A percentile compares a stretch with the other conserved stretches of the same genome.
phyloP scores from a whole-genome alignment of 2,329 filamentous ascomycete species.

The Chaetoscypha palmicola region DNA sequence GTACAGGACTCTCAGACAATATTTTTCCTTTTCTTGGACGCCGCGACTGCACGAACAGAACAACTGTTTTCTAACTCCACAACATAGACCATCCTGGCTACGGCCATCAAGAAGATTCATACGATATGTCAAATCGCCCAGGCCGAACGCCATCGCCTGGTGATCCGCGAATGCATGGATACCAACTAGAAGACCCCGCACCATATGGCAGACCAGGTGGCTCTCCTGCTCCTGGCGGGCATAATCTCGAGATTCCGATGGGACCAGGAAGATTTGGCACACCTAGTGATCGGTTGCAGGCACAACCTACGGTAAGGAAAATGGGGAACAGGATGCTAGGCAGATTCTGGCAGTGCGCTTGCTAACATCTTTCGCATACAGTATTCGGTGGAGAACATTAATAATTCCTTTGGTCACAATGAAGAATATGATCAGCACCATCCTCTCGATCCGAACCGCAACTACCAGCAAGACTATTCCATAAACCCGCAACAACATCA shows the following conservation, averaged over 20 bases:
- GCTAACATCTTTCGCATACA: slow-evolving; percentile 29
- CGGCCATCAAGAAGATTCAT: slow-evolving; percentile 50
- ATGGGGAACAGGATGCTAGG: not conserved
- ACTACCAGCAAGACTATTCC: slow-evolving; percentile 59
- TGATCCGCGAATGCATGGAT: slow-evolving; percentile 64
- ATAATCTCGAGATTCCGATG: slow-evolving; percentile 62
- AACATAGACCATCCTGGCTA: slow-evolving; percentile 24
- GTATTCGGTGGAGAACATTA: slow-evolving; percentile 66
- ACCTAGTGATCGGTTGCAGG: slow-evolving; percentile 68
- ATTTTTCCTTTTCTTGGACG: slow-evolving; percentile 7
- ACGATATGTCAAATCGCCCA: slow-evolving; percentile 51
- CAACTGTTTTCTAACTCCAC: slow-evolving; percentile 20
- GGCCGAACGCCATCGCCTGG: slow-evolving; percentile 70
- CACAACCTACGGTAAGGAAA: slow-evolving; percentile 73
- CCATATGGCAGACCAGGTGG: slow-evolving; percentile 23
- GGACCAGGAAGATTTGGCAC: slow-evolving; percentile 47
- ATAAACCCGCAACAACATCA: slow-evolving; percentile 80
- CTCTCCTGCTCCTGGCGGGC: slow-evolving; percentile 30
- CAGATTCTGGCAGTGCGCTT: not conserved
- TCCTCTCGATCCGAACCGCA: slow-evolving; percentile 39
- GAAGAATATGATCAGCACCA: slow-evolving; percentile 50
- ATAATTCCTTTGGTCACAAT: slow-evolving; percentile 55
- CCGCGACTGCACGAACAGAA: too few species aligned
- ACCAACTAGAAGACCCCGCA: slow-evolving; percentile 70
- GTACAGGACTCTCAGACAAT: slow-evolving; percentile 15